These are phyloP conservation scores for Dictyostelium gargantuum DNA, from an alignment of 208 protist genomes.

Conservation along the genomic window DNA sequence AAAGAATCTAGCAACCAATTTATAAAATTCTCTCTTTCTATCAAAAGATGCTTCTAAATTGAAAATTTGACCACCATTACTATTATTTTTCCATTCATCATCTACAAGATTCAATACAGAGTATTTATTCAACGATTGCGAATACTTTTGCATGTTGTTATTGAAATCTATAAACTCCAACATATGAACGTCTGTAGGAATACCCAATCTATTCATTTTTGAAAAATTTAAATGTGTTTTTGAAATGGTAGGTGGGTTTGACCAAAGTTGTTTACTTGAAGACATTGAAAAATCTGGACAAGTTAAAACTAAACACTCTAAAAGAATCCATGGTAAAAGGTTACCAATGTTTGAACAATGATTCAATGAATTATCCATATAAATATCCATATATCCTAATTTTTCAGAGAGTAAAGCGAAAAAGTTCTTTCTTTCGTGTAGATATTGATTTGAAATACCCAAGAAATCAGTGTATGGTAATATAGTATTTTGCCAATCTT, in stretches of 20 bases:
- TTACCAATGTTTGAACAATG: not conserved
- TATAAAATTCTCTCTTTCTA: not conserved
- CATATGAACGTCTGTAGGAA: not conserved
- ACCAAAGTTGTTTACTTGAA: not conserved
- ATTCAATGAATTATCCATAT: not conserved
- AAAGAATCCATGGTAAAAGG: not conserved
- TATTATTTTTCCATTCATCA: not conserved
- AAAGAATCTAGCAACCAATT: not conserved
- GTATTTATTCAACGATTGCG: not conserved
- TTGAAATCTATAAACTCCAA: constrained; percentile 23
- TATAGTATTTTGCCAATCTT: not conserved
- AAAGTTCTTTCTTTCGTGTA: not conserved
- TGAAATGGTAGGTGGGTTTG: constrained; percentile 28
- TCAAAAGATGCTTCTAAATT: not conserved
- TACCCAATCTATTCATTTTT: not conserved
- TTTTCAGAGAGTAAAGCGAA: not conserved
- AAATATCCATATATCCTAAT: not conserved
- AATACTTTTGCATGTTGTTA: not conserved
- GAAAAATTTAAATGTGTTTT: not conserved
- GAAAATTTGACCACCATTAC: not conserved
- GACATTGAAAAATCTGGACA: not conserved
- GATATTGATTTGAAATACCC: not conserved
- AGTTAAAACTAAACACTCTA: not conserved
- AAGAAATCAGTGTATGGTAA: not conserved
- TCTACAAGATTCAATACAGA: not conserved